A percentile compares a stretch with the other conserved stretches of the same genome.
Conservation (phyloP, 2,329 filamentous ascomycete genomes). For the Curvularia lunata region DNA sequence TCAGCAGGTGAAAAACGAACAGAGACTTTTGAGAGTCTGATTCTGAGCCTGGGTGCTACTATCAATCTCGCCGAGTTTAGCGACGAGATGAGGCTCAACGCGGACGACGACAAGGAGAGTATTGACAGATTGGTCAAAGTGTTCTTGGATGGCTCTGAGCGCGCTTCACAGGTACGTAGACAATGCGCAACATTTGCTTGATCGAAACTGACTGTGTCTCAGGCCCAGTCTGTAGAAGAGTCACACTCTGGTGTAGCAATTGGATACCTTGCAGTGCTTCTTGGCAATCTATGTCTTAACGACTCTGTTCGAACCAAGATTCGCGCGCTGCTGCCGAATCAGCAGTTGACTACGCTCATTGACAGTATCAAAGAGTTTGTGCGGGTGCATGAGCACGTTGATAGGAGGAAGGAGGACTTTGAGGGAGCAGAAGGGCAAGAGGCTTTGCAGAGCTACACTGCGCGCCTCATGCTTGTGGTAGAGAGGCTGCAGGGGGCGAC, state of each 20-base stretch:
- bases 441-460: constrained; percentile 58
- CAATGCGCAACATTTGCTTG: neutral
- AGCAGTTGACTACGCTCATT: constrained; percentile 59
- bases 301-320: constrained; percentile 53
- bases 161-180: constrained; percentile 69
- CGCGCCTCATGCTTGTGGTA: constrained; percentile 61
- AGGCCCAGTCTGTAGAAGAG: constrained; percentile 67
- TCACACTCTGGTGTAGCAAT: constrained; percentile 81
- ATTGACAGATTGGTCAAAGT: constrained; percentile 67
- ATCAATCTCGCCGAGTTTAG: constrained; percentile 89
- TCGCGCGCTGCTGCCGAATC: constrained; percentile 51
- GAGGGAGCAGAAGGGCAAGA: constrained; percentile 57
- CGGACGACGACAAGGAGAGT: constrained; percentile 50
- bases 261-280: constrained; percentile 82
- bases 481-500: constrained; percentile 49
- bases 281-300: constrained; percentile 79
- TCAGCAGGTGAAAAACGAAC: constrained; percentile 61
- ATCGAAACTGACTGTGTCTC: constrained; percentile 20
- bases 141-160: constrained; percentile 71
- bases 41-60: constrained; percentile 79
- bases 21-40: constrained; percentile 68
- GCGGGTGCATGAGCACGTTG: constrained; percentile 64
- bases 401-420: constrained; percentile 54
- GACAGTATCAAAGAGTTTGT: constrained; percentile 68
- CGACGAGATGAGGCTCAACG: constrained; percentile 57